These are phyloP conservation scores for Huntiella moniliformis DNA, from an alignment of 2,329 filamentous ascomycete genomes.

Conservation along the genomic window DNA sequence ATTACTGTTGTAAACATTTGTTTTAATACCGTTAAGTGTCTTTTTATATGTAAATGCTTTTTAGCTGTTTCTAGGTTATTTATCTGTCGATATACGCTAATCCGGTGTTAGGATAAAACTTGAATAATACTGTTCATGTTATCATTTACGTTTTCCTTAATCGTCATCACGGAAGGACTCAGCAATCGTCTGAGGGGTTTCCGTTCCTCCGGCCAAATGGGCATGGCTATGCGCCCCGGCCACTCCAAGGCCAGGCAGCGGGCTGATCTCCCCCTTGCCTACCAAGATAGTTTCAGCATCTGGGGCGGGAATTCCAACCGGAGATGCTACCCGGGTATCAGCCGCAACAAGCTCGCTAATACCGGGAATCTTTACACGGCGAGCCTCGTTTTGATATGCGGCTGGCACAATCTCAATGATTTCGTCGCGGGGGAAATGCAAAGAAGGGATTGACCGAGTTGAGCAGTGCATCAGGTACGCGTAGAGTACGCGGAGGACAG, in stretches of 20 bases:
- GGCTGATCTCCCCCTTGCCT: not conserved
- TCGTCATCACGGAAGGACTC: slow-evolving; percentile 12
- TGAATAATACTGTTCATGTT: no score
- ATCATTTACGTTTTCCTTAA: not conserved
- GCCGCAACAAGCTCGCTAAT: slow-evolving; percentile 50
- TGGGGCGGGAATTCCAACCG: slow-evolving; percentile 3
- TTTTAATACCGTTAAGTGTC: no score
- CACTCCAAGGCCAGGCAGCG: not conserved
- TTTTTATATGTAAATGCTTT: no score
- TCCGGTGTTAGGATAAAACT: no score
- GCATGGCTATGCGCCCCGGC: not conserved
- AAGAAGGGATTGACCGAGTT: slow-evolving; percentile 77
- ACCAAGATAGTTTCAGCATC: slow-evolving; percentile 2
- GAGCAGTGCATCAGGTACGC: slow-evolving; percentile 98
- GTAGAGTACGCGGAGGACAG: slow-evolving; percentile 89
- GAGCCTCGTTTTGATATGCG: slow-evolving; percentile 91
- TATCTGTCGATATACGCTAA: no score
- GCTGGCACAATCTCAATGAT: slow-evolving; percentile 98
- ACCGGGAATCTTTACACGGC: slow-evolving; percentile 67
- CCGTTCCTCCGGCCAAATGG: slow-evolving; percentile 2
- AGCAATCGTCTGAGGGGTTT: slow-evolving; percentile 6
- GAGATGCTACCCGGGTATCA: slow-evolving; percentile 18
- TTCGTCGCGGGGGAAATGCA: slow-evolving; percentile 87
- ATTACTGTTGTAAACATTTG: not conserved
- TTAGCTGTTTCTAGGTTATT: no score